phyloP scores from a whole-genome alignment of 345 rosid genomes.

The Moricandia moricandioides region DNA sequence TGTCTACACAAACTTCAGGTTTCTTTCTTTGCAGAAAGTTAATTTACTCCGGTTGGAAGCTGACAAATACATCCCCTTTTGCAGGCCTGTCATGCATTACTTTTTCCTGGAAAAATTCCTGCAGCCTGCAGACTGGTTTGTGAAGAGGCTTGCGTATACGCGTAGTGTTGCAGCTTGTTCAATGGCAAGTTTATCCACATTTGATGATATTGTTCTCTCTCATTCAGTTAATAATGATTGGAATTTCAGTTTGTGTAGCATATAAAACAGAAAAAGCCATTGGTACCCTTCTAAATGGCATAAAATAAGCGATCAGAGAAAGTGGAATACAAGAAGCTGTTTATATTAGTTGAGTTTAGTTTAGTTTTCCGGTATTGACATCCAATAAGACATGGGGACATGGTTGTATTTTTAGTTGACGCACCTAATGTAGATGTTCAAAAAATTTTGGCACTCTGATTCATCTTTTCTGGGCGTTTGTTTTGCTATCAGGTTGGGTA shows the following conservation, averaged over 20 bases:
- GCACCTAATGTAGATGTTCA: neutral
- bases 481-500: constrained; percentile 75
- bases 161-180: constrained; percentile 96
- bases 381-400: neutral
- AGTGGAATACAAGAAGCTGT: neutral
- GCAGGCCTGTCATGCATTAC: constrained; percentile 97
- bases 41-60: constrained; percentile 4
- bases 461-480: constrained; percentile 1
- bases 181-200: constrained; percentile 54
- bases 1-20: constrained; percentile 93
- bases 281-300: neutral
- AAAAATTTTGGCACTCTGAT: neutral
- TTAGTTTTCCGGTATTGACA: neutral
- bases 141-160: constrained; percentile 93
- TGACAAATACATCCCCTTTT: constrained; percentile 28
- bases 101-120: constrained; percentile 86
- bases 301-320: constrained; percentile 8
- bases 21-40: constrained; percentile 20
- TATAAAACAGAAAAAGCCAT: neutral
- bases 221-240: constrained; percentile 1
- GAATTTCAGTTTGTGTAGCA: neutral
- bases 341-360: neutral
- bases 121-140: constrained; percentile 98
- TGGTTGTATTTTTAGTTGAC: neutral
- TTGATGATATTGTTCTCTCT: constrained; percentile 6